phyloP scores from a whole-genome alignment of 2,329 filamentous ascomycete genomes.

The Neocatenulostroma microsporum region DNA sequence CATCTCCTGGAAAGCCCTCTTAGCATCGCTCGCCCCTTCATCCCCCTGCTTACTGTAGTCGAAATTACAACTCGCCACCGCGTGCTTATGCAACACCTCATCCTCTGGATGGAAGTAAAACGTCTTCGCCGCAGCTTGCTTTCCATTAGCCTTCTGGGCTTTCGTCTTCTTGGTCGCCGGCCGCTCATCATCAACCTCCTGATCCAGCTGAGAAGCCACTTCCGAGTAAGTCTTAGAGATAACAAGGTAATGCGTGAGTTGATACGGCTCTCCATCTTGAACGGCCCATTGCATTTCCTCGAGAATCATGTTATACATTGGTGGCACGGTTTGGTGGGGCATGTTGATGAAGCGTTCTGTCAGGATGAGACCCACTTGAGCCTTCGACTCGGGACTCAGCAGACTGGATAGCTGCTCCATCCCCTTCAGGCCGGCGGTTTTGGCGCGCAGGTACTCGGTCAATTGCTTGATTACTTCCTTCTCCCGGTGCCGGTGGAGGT shows the following conservation, averaged over 20 bases:
- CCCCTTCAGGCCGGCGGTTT: constrained; percentile 32
- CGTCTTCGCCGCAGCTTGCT: constrained; percentile 43
- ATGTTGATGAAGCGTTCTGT: constrained; percentile 94
- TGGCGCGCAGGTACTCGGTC: constrained; percentile 59
- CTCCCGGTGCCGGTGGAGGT: constrained; percentile 66
- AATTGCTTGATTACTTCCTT: constrained; percentile 63
- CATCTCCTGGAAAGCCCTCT: constrained; percentile 87
- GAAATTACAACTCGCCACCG: constrained; percentile 61
- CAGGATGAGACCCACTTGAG: constrained; percentile 74
- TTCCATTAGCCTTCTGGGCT: constrained; percentile 40
- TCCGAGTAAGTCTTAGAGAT: constrained; percentile 89
- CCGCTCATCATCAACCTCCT: constrained; percentile 51
- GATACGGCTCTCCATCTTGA: constrained; percentile 84
- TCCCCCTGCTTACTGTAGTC: constrained; percentile 70
- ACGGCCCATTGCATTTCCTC: constrained; percentile 86
- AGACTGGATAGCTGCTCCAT: constrained; percentile 32
- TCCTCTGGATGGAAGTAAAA: constrained; percentile 98
- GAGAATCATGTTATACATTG: constrained; percentile 88
- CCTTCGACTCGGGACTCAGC: constrained; percentile 28
- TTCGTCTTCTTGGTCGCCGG: constrained; percentile 59
- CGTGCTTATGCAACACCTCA: constrained; percentile 74
- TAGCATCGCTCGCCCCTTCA: constrained; percentile 78
- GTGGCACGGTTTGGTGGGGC: constrained; percentile 84
- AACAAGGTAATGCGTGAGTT: constrained; percentile 87
- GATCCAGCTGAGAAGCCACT: constrained; percentile 70